Evolutionary conservation across 2,329 filamentous ascomycete genomes (phyloP), one percentile per base, ranked within the genome.

Genomic region (Fusarium algeriense): DNA sequence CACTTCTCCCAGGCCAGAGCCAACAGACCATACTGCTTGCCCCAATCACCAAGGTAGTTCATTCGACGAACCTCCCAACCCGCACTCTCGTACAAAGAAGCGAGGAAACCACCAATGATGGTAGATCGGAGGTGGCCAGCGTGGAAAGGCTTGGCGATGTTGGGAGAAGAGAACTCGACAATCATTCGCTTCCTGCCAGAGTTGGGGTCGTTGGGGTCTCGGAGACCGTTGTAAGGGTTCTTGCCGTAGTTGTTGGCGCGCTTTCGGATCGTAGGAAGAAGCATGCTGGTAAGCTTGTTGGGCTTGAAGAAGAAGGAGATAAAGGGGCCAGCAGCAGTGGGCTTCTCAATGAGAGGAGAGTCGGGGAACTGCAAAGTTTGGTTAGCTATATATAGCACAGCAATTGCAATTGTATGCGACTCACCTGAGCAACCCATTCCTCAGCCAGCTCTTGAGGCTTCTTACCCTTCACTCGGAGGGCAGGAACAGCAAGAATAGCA

Each of bases 101-200:
- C 84, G 43, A 94, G 84, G 82, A 94, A 94, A 41, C 91, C 91
- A 52, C 92, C 92, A 67, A 94, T 94, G 77, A 94, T 94, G 40
- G 92, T 95, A 74, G 90, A 92, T 76, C 92, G 87, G 75, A 94
- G 83, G 80, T 95, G 92, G 15, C 92, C 91, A 41, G 92, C 92
- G 78, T 94, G 92, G 84, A 94, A 94, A 28, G 92, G 93, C 82
- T 95, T 95, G 48, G 93, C 93, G 65, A 96, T 94, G 79, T 96
- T 96, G 54, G 93, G 93, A 11, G 92, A 94, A 11, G 91, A 94
- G 81, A 95, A 96, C 77, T 96, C 93, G 75, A 96, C 88, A 55
- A 96, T 88, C 77, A 90, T 87, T 67, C 86, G 88, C 85, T 93
- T 93, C 75, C 84, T 85, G 68, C 87, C 89, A 64, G 86, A 84